phyloP scores from a whole-genome alignment of 176 grass and related monocot species.

The Phoenix dactylifera region DNA sequence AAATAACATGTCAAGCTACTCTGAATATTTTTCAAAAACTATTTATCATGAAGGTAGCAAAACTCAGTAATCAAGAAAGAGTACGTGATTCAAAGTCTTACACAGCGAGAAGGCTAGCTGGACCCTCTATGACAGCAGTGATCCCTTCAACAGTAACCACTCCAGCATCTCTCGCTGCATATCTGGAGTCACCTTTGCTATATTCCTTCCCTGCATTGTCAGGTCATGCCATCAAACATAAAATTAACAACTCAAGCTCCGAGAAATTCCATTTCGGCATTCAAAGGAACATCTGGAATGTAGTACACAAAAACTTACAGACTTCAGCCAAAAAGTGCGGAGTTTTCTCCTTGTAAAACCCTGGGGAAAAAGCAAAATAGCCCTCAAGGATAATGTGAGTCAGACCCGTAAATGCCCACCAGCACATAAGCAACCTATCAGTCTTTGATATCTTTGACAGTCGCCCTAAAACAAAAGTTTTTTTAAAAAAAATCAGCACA shows the following conservation, averaged over 20 bases:
- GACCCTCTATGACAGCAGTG: conserved; percentile 73
- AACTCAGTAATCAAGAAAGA: too few relatives aligned
- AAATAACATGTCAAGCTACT: too few relatives aligned
- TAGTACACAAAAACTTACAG: conserved; percentile 37
- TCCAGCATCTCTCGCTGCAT: conserved; percentile 55
- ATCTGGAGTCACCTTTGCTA: conserved; percentile 89
- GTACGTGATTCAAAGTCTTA: neutral
- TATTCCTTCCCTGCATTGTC: conserved; percentile 84
- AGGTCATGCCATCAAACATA: neutral
- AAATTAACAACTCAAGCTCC: neutral
- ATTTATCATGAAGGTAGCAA: too few relatives aligned
- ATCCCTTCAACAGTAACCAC: conserved; percentile 73
- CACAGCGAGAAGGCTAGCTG: conserved; percentile 55
- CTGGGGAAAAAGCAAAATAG: conserved; percentile 53
- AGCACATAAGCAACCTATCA: conserved; percentile 81
- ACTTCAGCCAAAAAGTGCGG: conserved; percentile 74
- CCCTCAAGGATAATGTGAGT: conserved; percentile 81
- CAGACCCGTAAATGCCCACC: conserved; percentile 90
- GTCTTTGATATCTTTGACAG: conserved; percentile 36
- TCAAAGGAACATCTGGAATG: too few relatives aligned
- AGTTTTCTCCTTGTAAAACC: conserved; percentile 56
- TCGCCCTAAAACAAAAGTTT: conserved; percentile 31
- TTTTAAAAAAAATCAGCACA: neutral
- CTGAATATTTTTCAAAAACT: too few relatives aligned
- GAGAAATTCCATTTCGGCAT: too few relatives aligned